phyloP scores from a whole-genome alignment of 1,284 basidiomycete genomes.

The Psilocybe mexicana region DNA sequence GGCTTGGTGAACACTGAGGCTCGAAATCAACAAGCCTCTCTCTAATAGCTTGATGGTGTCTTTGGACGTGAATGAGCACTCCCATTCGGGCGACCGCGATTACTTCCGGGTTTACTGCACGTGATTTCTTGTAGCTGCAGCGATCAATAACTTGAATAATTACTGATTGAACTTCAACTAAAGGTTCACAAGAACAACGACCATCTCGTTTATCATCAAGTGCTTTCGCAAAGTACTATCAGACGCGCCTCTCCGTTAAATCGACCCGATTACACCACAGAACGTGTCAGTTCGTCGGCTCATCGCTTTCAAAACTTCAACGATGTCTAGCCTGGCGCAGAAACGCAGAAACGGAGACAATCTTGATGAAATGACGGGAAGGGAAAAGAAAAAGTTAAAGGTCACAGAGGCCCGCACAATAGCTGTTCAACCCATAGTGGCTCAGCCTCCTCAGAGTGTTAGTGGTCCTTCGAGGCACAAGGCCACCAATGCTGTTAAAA shows the following conservation, averaged over 20 bases:
- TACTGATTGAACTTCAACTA: too few species aligned
- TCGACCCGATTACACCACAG: too few species aligned
- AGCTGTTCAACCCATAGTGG: constrained; percentile 47
- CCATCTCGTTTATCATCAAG: too few species aligned
- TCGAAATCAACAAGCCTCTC: too few species aligned
- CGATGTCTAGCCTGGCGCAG: constrained; percentile 39
- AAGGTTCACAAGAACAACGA: too few species aligned
- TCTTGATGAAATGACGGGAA: constrained; percentile 41
- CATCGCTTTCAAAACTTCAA: neutral
- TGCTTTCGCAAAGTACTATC: too few species aligned
- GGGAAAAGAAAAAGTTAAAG: constrained; percentile 70
- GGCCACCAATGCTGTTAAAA: neutral
- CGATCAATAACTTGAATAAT: too few species aligned
- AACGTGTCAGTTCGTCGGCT: too few species aligned
- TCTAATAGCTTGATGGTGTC: too few species aligned
- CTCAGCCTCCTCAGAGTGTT: constrained; percentile 15
- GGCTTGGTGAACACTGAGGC: too few species aligned
- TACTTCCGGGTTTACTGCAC: neutral
- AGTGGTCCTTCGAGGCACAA: constrained; percentile 40
- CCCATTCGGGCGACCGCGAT: neutral
- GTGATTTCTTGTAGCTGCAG: neutral
- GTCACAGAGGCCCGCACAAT: constrained; percentile 66
- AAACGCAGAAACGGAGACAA: constrained; percentile 51
- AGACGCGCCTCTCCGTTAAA: too few species aligned
- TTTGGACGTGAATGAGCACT: neutral